These are phyloP conservation scores for Collybia mongolica DNA, from an alignment of 768 basidiomycete species.

Conservation along the genomic window DNA sequence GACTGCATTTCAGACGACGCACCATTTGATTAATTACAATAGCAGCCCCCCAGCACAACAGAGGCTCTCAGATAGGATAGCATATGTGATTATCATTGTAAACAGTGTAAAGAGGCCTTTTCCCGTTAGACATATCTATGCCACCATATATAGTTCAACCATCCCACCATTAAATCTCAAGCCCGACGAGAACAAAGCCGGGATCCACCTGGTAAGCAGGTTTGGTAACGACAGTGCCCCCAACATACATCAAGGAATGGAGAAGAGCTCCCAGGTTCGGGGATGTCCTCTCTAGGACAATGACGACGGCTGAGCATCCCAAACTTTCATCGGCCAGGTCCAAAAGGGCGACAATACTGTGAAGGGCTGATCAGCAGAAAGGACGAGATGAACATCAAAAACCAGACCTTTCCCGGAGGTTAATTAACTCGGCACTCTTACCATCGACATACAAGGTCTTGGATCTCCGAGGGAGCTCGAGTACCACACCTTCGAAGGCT, in stretches of 20 bases:
- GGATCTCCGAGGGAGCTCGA: constrained; percentile 65
- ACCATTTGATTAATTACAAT: no score
- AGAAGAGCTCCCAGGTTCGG: constrained; percentile 71
- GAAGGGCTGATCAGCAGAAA: constrained; percentile 4
- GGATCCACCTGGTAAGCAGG: constrained; percentile 75
- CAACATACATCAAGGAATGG: constrained; percentile 92
- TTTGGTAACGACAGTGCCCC: constrained; percentile 80
- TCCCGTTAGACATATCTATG: no score
- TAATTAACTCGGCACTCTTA: constrained; percentile 77
- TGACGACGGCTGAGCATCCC: constrained; percentile 74
- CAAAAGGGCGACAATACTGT: constrained; percentile 80
- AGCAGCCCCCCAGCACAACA: no score
- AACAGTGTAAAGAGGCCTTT: background rate
- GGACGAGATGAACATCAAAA: background rate
- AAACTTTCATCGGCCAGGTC: constrained; percentile 87
- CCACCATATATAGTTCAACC: background rate
- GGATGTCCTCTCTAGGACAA: constrained; percentile 74
- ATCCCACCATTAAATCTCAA: constrained; percentile 62
- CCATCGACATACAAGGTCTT: constrained; percentile 86
- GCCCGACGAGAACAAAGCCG: constrained; percentile 79
- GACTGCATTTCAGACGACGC: no score
- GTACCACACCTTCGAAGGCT: constrained; percentile 75
- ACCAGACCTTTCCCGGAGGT: constrained; percentile 76
- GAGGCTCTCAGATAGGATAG: no score
- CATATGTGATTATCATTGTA: background rate